phyloP scores from a whole-genome alignment of 2,329 filamentous ascomycete genomes.

The Ophiostoma angusticollis region DNA sequence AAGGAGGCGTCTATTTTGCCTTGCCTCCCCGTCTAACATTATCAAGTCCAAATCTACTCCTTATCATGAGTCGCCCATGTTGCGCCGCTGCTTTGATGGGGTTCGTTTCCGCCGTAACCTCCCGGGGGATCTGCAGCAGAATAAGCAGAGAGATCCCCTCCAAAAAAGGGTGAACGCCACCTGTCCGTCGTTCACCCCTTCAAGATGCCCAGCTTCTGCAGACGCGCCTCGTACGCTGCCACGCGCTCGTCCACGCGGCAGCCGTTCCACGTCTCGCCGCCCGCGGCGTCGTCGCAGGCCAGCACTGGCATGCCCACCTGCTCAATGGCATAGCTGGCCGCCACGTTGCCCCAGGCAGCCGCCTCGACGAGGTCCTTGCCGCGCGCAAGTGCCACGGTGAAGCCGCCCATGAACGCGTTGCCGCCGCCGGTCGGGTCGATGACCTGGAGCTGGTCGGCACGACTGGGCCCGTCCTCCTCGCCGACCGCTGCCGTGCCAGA shows the following conservation, averaged over 20 bases:
- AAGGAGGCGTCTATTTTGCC: no score
- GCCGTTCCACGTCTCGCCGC: conserved; percentile 50
- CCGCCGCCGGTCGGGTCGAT: conserved; percentile 92
- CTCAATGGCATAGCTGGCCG: conserved; percentile 88
- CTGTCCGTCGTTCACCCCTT: not conserved
- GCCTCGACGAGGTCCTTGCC: conserved; percentile 54
- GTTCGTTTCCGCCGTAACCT: no score
- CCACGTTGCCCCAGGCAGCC: conserved; percentile 64
- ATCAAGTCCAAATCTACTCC: no score
- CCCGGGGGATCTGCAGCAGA: no score
- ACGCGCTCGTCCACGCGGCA: conserved; percentile 39
- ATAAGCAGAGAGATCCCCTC: no score
- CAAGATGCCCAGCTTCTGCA: conserved; percentile 14
- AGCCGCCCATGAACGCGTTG: conserved; percentile 68
- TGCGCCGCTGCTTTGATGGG: no score
- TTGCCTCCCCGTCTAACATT: no score
- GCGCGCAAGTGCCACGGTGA: conserved; percentile 45
- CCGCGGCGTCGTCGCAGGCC: conserved; percentile 28
- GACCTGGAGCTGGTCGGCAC: conserved; percentile 39
- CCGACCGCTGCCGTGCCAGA: conserved; percentile 27
- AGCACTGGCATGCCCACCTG: conserved; percentile 72
- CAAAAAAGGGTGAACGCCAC: not conserved
- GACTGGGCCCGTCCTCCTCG: conserved; percentile 9
- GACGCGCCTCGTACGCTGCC: conserved; percentile 33
- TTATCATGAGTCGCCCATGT: no score